Evolutionary conservation across 768 basidiomycete species (phyloP).

Genomic region (Cytidiella melzeri): DNA sequence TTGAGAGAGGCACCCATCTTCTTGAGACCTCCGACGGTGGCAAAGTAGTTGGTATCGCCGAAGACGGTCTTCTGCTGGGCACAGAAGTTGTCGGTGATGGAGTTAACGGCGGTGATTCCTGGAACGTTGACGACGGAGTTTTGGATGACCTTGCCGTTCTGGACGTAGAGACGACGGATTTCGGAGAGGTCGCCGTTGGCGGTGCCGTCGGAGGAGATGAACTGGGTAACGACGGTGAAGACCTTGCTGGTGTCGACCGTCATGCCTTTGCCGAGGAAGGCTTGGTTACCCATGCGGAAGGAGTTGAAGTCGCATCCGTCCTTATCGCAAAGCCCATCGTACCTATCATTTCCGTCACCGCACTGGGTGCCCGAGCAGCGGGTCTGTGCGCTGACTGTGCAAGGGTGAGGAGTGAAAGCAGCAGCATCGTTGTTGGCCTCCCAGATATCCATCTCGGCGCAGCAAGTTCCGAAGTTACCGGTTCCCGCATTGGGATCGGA

Average conservation of each 20-base stretch:
- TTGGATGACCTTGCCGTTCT: conserved; percentile 4
- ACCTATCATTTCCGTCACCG: conserved; percentile 28
- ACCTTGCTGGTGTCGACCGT: neutral
- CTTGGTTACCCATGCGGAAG: conserved; percentile 42
- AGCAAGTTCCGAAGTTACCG: conserved; percentile 43
- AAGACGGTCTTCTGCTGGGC: conserved; percentile 3
- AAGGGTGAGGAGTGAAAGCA: conserved; percentile 48
- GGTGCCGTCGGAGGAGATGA: neutral
- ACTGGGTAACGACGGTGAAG: conserved; percentile 5
- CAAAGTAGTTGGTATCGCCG: conserved; percentile 1
- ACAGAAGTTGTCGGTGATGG: conserved; percentile 2
- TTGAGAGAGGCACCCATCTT: neutral
- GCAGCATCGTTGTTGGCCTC: conserved; percentile 46
- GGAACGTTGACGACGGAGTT: conserved; percentile 1
- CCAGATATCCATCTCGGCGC: conserved; percentile 55
- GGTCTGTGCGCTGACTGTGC: conserved; percentile 34
- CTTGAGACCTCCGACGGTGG: neutral
- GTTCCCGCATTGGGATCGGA: conserved; percentile 39
- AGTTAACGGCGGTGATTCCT: neutral
- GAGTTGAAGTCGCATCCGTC: conserved; percentile 61
- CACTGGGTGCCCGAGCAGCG: conserved; percentile 39
- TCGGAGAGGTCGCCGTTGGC: neutral
- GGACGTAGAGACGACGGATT: conserved; percentile 3
- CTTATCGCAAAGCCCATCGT: conserved; percentile 43
- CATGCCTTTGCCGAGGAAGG: conserved; percentile 42